A percentile compares a stretch with the other conserved stretches of the same genome.
Evolutionary conservation across 495 filamentous ascomycete genomes (phyloP).

Genomic region (Daldinia caldariorum): DNA sequence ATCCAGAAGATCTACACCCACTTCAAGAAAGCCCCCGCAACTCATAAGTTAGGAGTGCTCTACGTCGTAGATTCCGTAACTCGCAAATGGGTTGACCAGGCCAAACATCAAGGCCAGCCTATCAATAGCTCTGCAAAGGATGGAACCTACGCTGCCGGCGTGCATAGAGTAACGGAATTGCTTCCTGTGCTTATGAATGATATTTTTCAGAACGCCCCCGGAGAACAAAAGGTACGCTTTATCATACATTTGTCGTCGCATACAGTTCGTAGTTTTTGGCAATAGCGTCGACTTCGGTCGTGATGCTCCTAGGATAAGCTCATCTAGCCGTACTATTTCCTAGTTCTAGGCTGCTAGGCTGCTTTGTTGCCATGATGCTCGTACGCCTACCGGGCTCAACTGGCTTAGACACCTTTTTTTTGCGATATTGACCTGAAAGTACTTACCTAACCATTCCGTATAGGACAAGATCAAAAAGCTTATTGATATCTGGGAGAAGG

Average conservation of each 20-base stretch:
- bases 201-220: conserved; percentile 85
- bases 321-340: conserved; percentile 45
- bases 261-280: conserved; percentile 46
- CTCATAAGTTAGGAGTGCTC: conserved; percentile 97
- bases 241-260: conserved; percentile 47
- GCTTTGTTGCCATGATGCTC: conserved; percentile 7
- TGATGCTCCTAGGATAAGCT: conserved; percentile 49
- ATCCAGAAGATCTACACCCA: conserved; percentile 96
- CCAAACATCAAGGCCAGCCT: conserved; percentile 83
- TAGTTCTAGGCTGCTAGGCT: conserved; percentile 24
- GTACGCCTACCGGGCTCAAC: conserved; percentile 10
- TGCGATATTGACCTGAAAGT: conserved; percentile 40
- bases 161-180: conserved; percentile 95
- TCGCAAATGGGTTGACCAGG: conserved; percentile 96
- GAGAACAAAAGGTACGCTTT: conserved; percentile 97
- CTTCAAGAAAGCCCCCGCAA: conserved; percentile 93
- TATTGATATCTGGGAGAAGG: conserved; percentile 97
- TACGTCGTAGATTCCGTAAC: conserved; percentile 99
- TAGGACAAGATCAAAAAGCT: conserved; percentile 98
- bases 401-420: conserved; percentile 20
- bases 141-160: conserved; percentile 93
- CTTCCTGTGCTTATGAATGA: conserved; percentile 95
- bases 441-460: conserved; percentile 56
- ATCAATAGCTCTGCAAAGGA: conserved; percentile 79
- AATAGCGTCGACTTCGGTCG: conserved; percentile 45